These are phyloP conservation scores for Luvunga scandens DNA, from an alignment of 345 rosid species.

Conservation along the genomic window DNA sequence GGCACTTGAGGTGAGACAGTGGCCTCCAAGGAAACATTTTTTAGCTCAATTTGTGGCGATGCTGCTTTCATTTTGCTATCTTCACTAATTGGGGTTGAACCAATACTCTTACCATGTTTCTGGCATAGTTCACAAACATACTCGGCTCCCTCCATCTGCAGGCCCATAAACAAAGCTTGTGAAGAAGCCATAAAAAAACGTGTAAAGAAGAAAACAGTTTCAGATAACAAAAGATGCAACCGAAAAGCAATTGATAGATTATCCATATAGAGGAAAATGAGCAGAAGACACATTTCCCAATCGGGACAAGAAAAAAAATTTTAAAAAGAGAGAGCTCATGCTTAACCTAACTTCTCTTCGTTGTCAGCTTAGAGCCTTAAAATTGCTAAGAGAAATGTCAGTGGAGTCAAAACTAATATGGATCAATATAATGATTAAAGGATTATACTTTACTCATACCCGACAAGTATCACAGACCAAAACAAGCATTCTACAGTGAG, in stretches of 20 bases:
- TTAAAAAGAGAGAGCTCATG: neutral
- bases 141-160: slow-evolving; percentile 52
- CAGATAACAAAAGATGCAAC: neutral
- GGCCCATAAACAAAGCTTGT: slow-evolving; percentile 18
- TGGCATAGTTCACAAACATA: slow-evolving; percentile 82
- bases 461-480: slow-evolving; percentile 74
- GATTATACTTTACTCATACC: slow-evolving; percentile 34
- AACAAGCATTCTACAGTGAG: slow-evolving; percentile 82
- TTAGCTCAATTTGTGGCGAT: slow-evolving; percentile 10
- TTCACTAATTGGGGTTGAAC: slow-evolving; percentile 18
- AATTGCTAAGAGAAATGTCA: neutral
- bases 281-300: neutral
- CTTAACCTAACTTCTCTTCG: neutral
- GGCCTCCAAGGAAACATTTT: slow-evolving; percentile 24
- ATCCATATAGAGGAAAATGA: neutral
- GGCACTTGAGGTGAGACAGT: slow-evolving; percentile 24
- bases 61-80: slow-evolving; percentile 18
- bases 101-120: slow-evolving; percentile 49
- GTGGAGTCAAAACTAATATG: neutral
- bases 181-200: slow-evolving; percentile 8
- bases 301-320: neutral
- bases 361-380: neutral
- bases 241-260: neutral
- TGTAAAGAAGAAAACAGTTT: slow-evolving; percentile 1
- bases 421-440: neutral